Percentiles rank a stretch among this genome's conserved stretches.
Conservation (phyloP, 768 basidiomycete species). For the Cystobasidium ongulense region DNA sequence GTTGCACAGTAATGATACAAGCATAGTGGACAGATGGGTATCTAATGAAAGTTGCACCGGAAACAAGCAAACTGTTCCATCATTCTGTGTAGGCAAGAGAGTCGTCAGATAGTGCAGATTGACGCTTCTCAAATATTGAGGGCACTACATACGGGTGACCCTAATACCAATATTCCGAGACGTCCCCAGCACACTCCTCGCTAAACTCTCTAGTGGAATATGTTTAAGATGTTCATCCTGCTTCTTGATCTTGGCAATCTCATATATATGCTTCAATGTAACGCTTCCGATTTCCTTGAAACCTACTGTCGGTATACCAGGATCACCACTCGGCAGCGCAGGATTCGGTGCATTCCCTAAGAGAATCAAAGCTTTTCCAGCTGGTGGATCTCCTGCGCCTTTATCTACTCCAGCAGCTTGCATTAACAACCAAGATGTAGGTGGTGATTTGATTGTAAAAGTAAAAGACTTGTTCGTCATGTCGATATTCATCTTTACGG, state of each 20-base stretch:
- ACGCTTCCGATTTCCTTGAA: constrained; percentile 62
- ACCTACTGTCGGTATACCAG: neutral
- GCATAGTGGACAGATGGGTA: neutral
- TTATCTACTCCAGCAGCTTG: constrained; percentile 81
- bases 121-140: too few species aligned
- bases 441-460: constrained; percentile 81
- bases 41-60: too few species aligned
- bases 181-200: constrained; percentile 77
- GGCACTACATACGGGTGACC: constrained; percentile 60
- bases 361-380: constrained; percentile 47
- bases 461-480: constrained; percentile 84
- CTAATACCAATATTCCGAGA: constrained; percentile 80
- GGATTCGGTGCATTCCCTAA: constrained; percentile 15
- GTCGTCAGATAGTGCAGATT: neutral
- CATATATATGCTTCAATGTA: constrained; percentile 92
- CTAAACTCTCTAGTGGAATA: constrained; percentile 75
- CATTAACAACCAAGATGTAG: constrained; percentile 81
- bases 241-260: constrained; percentile 94
- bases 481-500: constrained; percentile 85
- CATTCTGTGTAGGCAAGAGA: neutral
- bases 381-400: constrained; percentile 66
- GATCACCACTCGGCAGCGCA: constrained; percentile 40
- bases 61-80: too few species aligned
- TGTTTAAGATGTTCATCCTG: constrained; percentile 78
- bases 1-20: constrained; percentile 10